A percentile compares a stretch with the other conserved stretches of the same genome.
Evolutionary conservation across 352 stramenopile species (phyloP).

Genomic region (Globisporangium polare): DNA sequence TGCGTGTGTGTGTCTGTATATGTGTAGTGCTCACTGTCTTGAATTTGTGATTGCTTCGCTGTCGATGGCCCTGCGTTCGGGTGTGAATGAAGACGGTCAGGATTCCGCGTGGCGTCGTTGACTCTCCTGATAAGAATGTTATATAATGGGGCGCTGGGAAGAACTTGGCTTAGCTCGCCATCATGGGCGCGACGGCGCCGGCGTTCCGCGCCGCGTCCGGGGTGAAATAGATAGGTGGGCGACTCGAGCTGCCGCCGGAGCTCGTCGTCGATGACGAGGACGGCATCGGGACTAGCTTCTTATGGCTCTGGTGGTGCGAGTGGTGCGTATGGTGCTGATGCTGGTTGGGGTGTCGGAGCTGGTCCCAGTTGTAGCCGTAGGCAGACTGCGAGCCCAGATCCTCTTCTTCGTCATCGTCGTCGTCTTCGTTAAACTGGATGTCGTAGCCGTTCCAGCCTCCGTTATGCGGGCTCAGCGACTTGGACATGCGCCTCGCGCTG

Average conservation of each 20-base stretch:
- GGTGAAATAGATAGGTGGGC: conserved; percentile 12
- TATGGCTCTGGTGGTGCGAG: neutral
- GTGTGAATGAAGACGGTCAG: neutral
- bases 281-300: neutral
- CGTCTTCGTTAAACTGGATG: conserved; percentile 2
- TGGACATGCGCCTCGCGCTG: neutral
- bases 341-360: conserved; percentile 3
- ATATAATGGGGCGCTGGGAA: neutral
- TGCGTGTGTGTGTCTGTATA: neutral
- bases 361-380: conserved; percentile 10
- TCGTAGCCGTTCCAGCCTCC: conserved; percentile 6
- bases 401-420: conserved; percentile 13
- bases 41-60: neutral
- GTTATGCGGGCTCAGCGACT: conserved; percentile 14
- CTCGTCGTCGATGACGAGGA: neutral
- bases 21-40: neutral
- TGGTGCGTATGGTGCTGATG: neutral
- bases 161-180: conserved; percentile 7
- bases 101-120: neutral
- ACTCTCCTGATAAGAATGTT: conserved; percentile 9
- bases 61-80: conserved; percentile 1
- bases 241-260: neutral
- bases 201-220: conserved; percentile 10
- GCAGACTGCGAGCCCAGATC: conserved; percentile 10
- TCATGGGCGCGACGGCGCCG: conserved; percentile 10